Base-by-base conservation (phyloP, 177 flowering plant species). In the Telopea speciosissima region DNA sequence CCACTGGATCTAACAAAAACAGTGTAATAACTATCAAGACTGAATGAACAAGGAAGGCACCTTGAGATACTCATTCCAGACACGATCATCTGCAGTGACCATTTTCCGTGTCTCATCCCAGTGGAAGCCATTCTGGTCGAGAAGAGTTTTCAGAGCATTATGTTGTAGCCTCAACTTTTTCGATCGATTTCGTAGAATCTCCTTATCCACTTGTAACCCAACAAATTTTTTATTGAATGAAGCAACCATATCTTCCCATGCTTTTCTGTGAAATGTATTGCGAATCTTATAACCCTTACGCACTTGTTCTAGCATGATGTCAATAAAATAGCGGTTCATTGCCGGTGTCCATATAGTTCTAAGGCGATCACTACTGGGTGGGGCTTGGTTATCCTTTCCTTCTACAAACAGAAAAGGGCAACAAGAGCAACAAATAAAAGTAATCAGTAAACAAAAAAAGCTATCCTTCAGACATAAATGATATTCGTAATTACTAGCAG, bases 11-110 rank as follows among this genome's bases (percentile, higher is more conserved):
- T 49, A 49, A 49, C 54, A 49, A 49, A 2, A 16, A 16, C 17
- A 49, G 17, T 49, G 54, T 49, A 49, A 49, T 19, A 49, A 49
- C 8, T 49, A 49, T 36, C 40, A 58, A 49, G n/a, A 17, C 8
- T 58, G 23, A 58, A 58, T 58, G 61, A n/a, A 58, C 22, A 58
- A 58, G 61, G n/a, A 58, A 58, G 23, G 23, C 23, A 58, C 61
- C 61, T 58, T 58, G 61, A 58, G 61, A 58, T 58, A 58, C 8
- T 58, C 61, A n/a, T 58, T n/a, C 61, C 61, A 58, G 61, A 58
- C 24, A 58, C 23, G 22, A 58, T 58, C 61, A 58, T 58, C 61
- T n/a, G 61, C 61, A 7, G 22, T 58, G 61, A 58, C 61, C 61
- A 58, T 58, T 19, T 58, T 58, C n/a, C 61, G 61, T 16, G 61